Conservation (phyloP, 345 rosid species). For the Iberis pinnata region DNA sequence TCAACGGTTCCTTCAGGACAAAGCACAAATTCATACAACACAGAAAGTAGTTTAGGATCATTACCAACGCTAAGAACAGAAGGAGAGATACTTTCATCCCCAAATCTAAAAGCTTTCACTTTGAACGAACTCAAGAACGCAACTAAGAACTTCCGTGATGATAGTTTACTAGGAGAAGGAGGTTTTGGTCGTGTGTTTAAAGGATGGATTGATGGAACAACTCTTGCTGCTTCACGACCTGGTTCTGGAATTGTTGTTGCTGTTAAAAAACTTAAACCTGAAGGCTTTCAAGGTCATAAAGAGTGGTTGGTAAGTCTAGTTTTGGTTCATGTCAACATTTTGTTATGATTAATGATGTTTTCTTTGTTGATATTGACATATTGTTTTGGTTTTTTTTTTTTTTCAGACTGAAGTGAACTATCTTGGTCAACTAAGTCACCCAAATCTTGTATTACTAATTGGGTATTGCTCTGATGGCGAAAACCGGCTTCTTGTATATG, state of each 20-base stretch:
- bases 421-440: constrained; percentile 90
- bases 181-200: constrained; percentile 90
- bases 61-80: constrained; percentile 65
- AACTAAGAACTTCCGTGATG: constrained; percentile 81
- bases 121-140: constrained; percentile 78
- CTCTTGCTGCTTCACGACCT: constrained; percentile 57
- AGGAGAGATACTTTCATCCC: constrained; percentile 82
- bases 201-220: constrained; percentile 81
- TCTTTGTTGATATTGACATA: constrained; percentile 6
- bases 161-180: constrained; percentile 89
- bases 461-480: constrained; percentile 84
- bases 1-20: constrained; percentile 50
- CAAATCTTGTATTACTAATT: constrained; percentile 74
- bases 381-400: constrained; percentile 9
- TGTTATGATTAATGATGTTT: background rate
- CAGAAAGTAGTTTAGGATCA: constrained; percentile 40
- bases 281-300: constrained; percentile 97
- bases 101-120: constrained; percentile 69
- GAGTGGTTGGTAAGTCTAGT: constrained; percentile 91
- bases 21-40: constrained; percentile 51
- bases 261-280: constrained; percentile 89
- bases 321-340: constrained; percentile 20
- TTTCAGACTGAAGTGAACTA: constrained; percentile 89
- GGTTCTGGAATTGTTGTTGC: constrained; percentile 91
- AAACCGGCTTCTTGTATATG: constrained; percentile 78